Evolutionary conservation across 2,329 filamentous ascomycete species (phyloP), one percentile per base, ranked within the genome.

Genomic region (Aaosphaeria arxii): DNA sequence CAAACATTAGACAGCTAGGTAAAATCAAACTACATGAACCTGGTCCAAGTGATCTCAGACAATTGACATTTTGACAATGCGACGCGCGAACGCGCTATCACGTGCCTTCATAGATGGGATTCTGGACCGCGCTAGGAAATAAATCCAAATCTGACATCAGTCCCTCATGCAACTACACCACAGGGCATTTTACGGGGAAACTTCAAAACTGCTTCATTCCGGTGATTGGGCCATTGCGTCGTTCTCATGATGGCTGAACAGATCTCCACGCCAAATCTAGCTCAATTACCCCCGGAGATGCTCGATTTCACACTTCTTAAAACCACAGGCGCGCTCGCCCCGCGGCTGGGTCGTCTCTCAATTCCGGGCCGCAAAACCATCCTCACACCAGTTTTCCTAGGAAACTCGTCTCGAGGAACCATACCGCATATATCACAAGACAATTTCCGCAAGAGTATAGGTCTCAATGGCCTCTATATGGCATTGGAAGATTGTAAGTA

Each of bases 381-480:
- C 54, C 75, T 87, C 17, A 99, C 94, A 30, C 94, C 94, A 40
- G 87, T 88, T 65, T 95, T 87, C 69, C 75, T 96, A 49, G 86
- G 84, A 44, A 77, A 88, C 56, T 88, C 88, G 3, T 96, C 94
- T 32, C 82, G 94, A 61, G 94, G 94, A 24, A 83, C 82, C 1
- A 76, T 97, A 33, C 91, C 94, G 44, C 94, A 99, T 73, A 73
- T 99, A 55, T 88, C 91, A 3, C 91, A 91, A 36, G 94, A 99
- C 74, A 87, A 87, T 52, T 77, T 94, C 55, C 69, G 73, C 38
- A 85, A 83, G 47, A 77, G 87, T 60, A 84, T 85, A 1, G 67
- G 79, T 5, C 77, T 95, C 50, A 75, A 76, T 30, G 88, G 87
- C 29, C 78, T 89, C 3, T 95, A 95, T 66, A 76, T 94, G 62